These are phyloP conservation scores for Thuidium tamariscinum DNA, from an alignment of 225 moss, liverwort and hornwort species.

Conservation along the genomic window DNA sequence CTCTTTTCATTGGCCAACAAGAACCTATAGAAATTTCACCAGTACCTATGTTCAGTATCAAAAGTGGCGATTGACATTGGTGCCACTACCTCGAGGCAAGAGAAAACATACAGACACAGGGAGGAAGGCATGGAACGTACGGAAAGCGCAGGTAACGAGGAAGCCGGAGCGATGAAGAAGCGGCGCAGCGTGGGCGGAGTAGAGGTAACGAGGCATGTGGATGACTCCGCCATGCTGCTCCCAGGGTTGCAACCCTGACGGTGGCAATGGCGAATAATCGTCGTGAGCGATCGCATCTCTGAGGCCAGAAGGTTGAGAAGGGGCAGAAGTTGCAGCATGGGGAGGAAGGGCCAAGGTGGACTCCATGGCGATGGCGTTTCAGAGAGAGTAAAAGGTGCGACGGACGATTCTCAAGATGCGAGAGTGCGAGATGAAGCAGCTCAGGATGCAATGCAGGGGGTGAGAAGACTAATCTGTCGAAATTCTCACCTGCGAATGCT, in stretches of 20 bases:
- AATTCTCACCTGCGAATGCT: neutral
- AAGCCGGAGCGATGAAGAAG: conserved; percentile 50
- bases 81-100: neutral
- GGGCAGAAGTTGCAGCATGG: neutral
- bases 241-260: conserved; percentile 36
- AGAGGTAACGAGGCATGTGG: conserved; percentile 75
- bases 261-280: neutral
- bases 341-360: neutral
- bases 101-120: neutral
- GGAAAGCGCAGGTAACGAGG: conserved; percentile 75
- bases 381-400: neutral
- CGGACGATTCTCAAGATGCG: neutral
- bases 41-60: no score
- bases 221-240: conserved; percentile 86
- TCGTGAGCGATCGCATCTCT: neutral
- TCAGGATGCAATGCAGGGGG: neutral
- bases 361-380: neutral
- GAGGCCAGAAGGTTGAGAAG: neutral
- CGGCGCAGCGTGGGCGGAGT: conserved; percentile 44
- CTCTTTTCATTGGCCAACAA: neutral
- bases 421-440: neutral
- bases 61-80: neutral
- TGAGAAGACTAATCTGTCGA: neutral
- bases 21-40: neutral
- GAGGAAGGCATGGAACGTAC: conserved; percentile 43